These are phyloP conservation scores for Clavulina sp. DNA, from an alignment of 768 basidiomycete genomes.

Conservation along the genomic window DNA sequence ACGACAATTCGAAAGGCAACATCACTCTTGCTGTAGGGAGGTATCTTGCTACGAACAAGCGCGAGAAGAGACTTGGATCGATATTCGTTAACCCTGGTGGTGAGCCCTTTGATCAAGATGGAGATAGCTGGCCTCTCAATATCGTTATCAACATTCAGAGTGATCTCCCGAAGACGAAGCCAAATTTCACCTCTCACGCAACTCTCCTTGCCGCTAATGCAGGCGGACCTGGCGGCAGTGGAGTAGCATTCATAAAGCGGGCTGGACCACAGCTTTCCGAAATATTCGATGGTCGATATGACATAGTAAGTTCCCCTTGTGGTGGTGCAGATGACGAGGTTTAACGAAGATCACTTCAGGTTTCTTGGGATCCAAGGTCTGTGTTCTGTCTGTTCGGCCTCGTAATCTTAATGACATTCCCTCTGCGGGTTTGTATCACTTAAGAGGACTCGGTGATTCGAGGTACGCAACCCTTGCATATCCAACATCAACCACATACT, in stretches of 20 bases:
- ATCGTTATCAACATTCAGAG: too few species aligned
- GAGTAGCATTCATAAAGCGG: constrained; percentile 17
- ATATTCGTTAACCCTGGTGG: constrained; percentile 20
- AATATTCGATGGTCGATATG: constrained; percentile 13
- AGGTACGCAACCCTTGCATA: too few species aligned
- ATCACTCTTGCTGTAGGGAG: constrained; percentile 17
- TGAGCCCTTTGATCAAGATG: neutral
- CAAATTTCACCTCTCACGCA: too few species aligned
- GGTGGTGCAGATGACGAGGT: neutral
- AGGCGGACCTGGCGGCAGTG: constrained; percentile 8
- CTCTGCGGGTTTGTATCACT: too few species aligned
- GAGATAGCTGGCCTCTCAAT: neutral
- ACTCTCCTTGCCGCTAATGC: too few species aligned
- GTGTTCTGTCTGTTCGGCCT: too few species aligned
- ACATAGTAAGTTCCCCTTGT: constrained; percentile 10
- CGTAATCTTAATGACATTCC: too few species aligned
- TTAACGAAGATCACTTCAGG: neutral
- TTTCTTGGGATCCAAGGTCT: constrained; percentile 2
- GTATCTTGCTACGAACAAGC: constrained; percentile 16
- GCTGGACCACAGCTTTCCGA: constrained; percentile 11
- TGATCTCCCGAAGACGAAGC: too few species aligned
- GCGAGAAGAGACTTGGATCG: constrained; percentile 17
- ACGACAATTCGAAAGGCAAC: constrained; percentile 15
- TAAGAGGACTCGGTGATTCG: too few species aligned
- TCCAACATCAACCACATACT: too few species aligned